Base-by-base conservation (phyloP, 805 yeast genomes). In the Kuraishia capsulata region DNA sequence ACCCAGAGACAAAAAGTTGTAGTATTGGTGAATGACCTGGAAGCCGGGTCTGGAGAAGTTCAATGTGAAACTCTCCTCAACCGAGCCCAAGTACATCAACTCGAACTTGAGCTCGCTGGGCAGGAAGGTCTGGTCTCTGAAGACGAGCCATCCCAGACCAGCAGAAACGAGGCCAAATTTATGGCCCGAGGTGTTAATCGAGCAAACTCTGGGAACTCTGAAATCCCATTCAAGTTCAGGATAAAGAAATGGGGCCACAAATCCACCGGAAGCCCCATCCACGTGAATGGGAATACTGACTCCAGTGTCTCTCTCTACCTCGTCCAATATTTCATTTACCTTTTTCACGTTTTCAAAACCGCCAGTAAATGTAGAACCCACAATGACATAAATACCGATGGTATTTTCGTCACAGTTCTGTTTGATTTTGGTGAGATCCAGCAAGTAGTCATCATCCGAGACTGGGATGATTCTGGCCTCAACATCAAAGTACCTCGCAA, bases 311-410 rank as follows among this genome's bases (percentile, higher is more conserved):
- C 62, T 60, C 55, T 89, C 80, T 47, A 74, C 70, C 40, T 78
- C 75, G 53, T 81, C 89, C 44, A 88, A 65, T n/a, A 81, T 62
- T n/a, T 69, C 56, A 36, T 75, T 57, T 33, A 86, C 77, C 30
- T 65, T 64, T 44, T 62, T 68, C 30, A 88, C 88, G 39, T 82
- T 74, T 57, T 88, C 96, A 61, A 84, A 87, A 36, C 88, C 88
- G 42, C 97, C 97, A 4, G 96, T 88, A 60, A 83, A 88, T 10
- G 97, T 88, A 6, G 95, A 83, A 1, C 97, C 97, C 48, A 88
- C 53, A 51, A 88, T 87, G 18, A 81, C 95, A 61, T 78, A 88
- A 33, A 85, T 73, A 49, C 96, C 96, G 62, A 88, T 87, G 11
- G 97, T 88, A 64, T 89, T 87, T 56, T 89, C 96, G 59, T 88